These are phyloP conservation scores for Batkoa obscura DNA, from an alignment of 371 early-diverging fungal species.

Conservation along the genomic window DNA sequence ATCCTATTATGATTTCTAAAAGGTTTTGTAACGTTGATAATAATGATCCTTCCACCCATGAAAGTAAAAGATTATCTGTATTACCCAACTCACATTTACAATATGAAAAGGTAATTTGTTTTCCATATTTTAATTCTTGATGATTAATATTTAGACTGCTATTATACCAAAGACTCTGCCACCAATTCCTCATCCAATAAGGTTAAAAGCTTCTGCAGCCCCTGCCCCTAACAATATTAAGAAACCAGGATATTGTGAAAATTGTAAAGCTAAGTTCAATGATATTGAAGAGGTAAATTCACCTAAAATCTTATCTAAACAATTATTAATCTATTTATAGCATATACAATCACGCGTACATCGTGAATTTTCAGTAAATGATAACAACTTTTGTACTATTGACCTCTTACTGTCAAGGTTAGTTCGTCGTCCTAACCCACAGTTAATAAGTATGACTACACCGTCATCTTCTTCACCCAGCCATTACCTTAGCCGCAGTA, in stretches of 20 bases:
- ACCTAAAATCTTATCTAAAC: background rate
- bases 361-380: background rate
- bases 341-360: constrained; percentile 1
- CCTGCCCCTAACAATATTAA: constrained; percentile 1
- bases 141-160: too few species aligned
- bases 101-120: background rate
- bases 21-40: too few species aligned
- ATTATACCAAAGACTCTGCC: background rate
- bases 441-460: background rate
- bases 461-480: too few species aligned
- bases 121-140: too few species aligned
- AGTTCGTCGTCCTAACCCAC: background rate
- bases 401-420: background rate
- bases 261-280: constrained; percentile 2
- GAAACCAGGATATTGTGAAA: constrained; percentile 8
- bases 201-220: background rate
- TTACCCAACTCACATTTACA: background rate
- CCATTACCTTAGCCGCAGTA: too few species aligned
- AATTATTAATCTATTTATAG: background rate
- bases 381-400: constrained; percentile 2
- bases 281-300: constrained; percentile 7
- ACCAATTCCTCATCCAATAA: background rate
- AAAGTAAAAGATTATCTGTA: background rate
- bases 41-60: background rate
- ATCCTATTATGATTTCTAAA: background rate